Evolutionary conservation across 495 filamentous ascomycete species (phyloP).

Genomic region (Xylaria telfairii): DNA sequence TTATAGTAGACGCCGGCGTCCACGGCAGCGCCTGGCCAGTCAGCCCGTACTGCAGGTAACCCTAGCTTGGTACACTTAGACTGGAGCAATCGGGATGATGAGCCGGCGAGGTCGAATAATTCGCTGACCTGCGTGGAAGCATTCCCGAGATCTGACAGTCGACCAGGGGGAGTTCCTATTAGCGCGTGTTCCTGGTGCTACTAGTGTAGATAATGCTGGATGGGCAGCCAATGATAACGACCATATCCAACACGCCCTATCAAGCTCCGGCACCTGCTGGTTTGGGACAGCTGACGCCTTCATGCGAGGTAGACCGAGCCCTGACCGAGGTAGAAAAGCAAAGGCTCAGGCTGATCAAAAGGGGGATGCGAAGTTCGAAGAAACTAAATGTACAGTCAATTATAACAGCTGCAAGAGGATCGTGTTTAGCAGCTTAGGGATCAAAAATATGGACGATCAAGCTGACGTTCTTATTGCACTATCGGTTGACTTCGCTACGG

Average conservation of each 20-base stretch:
- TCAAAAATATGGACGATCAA: neutral
- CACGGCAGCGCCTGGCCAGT: neutral
- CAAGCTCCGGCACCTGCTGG: neutral
- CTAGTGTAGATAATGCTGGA: slow-evolving; percentile 2
- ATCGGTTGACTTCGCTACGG: too few species aligned
- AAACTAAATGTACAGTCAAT: too few species aligned
- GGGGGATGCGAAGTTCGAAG: too few species aligned
- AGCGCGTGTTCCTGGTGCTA: neutral
- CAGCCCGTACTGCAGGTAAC: neutral
- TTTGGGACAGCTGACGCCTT: neutral
- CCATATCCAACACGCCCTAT: neutral
- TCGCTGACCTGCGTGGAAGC: slow-evolving; percentile 1
- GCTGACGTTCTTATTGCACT: neutral
- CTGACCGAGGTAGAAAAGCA: too few species aligned
- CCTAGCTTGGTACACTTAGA: neutral
- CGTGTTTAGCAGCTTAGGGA: neutral
- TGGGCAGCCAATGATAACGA: neutral
- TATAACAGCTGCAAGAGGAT: neutral
- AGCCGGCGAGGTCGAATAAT: neutral
- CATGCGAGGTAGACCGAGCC: neutral
- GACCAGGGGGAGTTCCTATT: neutral
- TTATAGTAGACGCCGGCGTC: neutral
- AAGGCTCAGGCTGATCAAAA: too few species aligned
- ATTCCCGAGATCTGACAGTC: neutral
- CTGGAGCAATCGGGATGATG: neutral